Conservation (phyloP, 345 rosid species). For the Citrus glauca region DNA sequence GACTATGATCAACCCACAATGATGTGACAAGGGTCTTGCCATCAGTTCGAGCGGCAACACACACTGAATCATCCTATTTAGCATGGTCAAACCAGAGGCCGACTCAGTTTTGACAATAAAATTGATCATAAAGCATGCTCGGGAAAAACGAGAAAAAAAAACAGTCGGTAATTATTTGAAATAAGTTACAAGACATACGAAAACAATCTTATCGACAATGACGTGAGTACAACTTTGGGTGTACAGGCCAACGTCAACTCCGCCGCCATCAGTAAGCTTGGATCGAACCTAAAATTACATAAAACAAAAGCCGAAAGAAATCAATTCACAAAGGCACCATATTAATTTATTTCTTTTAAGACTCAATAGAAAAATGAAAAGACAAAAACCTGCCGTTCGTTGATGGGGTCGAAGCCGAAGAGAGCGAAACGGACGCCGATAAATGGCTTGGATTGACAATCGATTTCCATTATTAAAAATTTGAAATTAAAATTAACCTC, state of each 20-base stretch:
- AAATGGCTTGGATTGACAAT: slow-evolving; percentile 42
- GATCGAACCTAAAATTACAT: slow-evolving; percentile 43
- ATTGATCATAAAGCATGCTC: not conserved
- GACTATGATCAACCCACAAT: slow-evolving; percentile 86
- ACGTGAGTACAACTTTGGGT: slow-evolving; percentile 57
- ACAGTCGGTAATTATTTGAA: not conserved
- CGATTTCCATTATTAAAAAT: slow-evolving; percentile 30
- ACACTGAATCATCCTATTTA: slow-evolving; percentile 74
- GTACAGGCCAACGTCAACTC: slow-evolving; percentile 51
- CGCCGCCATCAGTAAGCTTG: slow-evolving; percentile 73
- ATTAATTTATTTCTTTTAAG: not conserved
- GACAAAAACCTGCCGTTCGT: slow-evolving; percentile 32
- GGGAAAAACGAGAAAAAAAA: not conserved
- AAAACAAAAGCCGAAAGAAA: not conserved
- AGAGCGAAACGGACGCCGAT: slow-evolving; percentile 65
- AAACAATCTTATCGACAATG: slow-evolving; percentile 62
- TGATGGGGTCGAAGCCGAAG: slow-evolving; percentile 52
- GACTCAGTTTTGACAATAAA: not conserved
- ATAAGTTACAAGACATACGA: slow-evolving; percentile 31
- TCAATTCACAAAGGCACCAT: not conserved
- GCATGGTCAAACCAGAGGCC: not conserved
- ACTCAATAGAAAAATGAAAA: not conserved
- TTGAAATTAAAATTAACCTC: not conserved
- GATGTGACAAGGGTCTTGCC: slow-evolving; percentile 70
- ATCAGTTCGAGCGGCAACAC: slow-evolving; percentile 66